These are phyloP conservation scores for Anthracocystis panici-leucophaei DNA, from an alignment of 1,284 basidiomycete species.

Conservation along the genomic window DNA sequence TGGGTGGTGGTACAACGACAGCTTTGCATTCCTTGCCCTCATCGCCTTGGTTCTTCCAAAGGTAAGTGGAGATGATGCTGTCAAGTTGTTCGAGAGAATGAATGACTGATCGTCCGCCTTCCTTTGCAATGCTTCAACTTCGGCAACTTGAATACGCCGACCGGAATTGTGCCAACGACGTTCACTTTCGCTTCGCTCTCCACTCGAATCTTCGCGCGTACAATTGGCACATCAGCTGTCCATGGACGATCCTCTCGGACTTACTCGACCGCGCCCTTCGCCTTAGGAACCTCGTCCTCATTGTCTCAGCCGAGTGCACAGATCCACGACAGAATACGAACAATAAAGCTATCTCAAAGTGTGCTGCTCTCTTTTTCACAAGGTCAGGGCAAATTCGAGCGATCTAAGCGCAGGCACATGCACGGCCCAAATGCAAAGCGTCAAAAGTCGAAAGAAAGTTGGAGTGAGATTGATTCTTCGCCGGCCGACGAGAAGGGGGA, in stretches of 20 bases:
- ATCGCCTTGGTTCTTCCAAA: conserved; percentile 41
- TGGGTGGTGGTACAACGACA: conserved; percentile 6
- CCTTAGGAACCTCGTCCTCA: not conserved
- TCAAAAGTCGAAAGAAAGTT: not conserved
- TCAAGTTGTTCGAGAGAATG: not conserved
- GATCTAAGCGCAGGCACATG: not conserved
- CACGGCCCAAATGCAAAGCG: not conserved
- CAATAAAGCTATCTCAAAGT: too few relatives aligned
- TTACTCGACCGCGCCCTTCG: conserved; percentile 5
- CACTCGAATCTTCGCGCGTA: not conserved
- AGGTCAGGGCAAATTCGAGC: too few relatives aligned
- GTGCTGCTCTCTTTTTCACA: too few relatives aligned
- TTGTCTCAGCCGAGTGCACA: too few relatives aligned
- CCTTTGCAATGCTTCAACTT: not conserved
- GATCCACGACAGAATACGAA: too few relatives aligned
- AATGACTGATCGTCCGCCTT: not conserved
- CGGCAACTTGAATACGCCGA: not conserved
- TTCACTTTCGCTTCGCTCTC: not conserved
- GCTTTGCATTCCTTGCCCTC: conserved; percentile 37
- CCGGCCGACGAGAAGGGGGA: too few relatives aligned
- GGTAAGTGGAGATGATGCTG: conserved; percentile 19
- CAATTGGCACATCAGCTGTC: conserved; percentile 16
- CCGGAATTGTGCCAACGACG: not conserved
- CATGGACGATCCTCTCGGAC: conserved; percentile 27
- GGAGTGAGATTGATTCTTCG: not conserved